phyloP scores from a whole-genome alignment of 345 rosid species.

The Gossypium longicalyx region DNA sequence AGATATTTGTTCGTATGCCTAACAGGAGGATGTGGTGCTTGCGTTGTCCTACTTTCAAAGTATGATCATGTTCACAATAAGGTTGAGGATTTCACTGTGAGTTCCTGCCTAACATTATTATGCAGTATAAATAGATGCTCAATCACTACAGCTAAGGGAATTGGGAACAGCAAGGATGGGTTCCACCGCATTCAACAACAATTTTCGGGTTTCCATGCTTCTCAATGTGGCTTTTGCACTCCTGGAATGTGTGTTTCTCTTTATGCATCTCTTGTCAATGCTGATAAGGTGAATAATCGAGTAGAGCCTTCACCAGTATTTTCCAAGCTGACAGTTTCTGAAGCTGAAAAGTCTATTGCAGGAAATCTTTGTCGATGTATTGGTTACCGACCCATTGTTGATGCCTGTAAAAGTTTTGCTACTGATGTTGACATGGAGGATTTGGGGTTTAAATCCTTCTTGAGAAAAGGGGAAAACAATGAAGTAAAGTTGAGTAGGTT shows the following conservation, averaged over 20 bases:
- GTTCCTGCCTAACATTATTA: slow-evolving; percentile 81
- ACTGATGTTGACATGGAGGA: slow-evolving; percentile 82
- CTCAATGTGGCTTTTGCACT: slow-evolving; percentile 92
- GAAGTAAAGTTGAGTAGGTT: slow-evolving; percentile 42
- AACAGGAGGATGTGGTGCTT: slow-evolving; percentile 93
- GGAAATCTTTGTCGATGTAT: slow-evolving; percentile 93
- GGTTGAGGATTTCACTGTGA: slow-evolving; percentile 53
- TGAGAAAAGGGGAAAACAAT: slow-evolving; percentile 52
- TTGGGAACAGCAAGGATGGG: slow-evolving; percentile 66
- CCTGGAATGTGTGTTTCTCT: slow-evolving; percentile 91
- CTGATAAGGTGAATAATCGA: slow-evolving; percentile 41
- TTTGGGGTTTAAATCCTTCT: slow-evolving; percentile 70
- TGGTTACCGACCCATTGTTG: slow-evolving; percentile 80
- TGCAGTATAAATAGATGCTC: slow-evolving; percentile 71
- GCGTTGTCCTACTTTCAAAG: slow-evolving; percentile 62
- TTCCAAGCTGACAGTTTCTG: slow-evolving; percentile 58
- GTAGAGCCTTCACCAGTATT: slow-evolving; percentile 44
- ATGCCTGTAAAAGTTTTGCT: slow-evolving; percentile 89
- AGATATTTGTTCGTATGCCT: too few species aligned
- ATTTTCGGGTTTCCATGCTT: slow-evolving; percentile 73
- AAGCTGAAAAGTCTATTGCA: slow-evolving; percentile 65
- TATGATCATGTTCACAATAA: slow-evolving; percentile 41
- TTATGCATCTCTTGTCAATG: slow-evolving; percentile 65
- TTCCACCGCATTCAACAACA: slow-evolving; percentile 78
- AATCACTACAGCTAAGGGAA: slow-evolving; percentile 75